Percentiles rank a stretch among this genome's conserved stretches.
Conservation (phyloP, 805 yeast species). For the Kazachstania africana region DNA sequence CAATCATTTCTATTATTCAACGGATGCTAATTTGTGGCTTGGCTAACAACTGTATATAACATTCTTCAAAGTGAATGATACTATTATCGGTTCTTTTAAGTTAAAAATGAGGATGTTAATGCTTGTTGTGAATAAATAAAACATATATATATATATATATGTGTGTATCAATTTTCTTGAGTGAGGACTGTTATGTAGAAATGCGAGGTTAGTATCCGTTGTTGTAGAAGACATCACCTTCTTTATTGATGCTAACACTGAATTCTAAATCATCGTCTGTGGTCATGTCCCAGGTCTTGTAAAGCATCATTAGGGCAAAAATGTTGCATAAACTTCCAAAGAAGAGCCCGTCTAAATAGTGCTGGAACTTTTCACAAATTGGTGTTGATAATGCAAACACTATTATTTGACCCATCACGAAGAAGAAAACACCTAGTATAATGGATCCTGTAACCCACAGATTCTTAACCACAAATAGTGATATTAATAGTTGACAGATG, state of each 20-base stretch:
- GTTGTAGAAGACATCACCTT: slow-evolving; percentile 23
- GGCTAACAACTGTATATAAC: no score
- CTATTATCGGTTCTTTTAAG: no score
- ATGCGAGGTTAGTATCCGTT: no score
- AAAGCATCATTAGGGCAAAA: slow-evolving; percentile 85
- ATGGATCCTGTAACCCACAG: slow-evolving; percentile 91
- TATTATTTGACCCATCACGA: slow-evolving; percentile 68
- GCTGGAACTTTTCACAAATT: slow-evolving; percentile 64
- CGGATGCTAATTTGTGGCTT: no score
- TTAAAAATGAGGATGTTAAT: no score
- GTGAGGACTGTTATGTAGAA: no score
- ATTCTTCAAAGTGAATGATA: no score
- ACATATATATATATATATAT: no score
- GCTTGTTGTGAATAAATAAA: no score
- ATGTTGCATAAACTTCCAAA: slow-evolving; percentile 73
- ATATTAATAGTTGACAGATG: slow-evolving; percentile 55
- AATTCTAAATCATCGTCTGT: slow-evolving; percentile 93
- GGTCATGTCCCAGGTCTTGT: slow-evolving; percentile 93
- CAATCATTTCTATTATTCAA: no score
- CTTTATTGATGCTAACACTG: slow-evolving; percentile 48
- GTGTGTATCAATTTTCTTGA: no score
- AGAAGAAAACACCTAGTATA: slow-evolving; percentile 55
- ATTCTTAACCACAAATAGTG: slow-evolving; percentile 54
- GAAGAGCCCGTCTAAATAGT: slow-evolving; percentile 83
- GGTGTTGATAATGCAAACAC: slow-evolving; percentile 53